phyloP scores from a whole-genome alignment of 2,329 filamentous ascomycete species.

The Kalmusia sp. region DNA sequence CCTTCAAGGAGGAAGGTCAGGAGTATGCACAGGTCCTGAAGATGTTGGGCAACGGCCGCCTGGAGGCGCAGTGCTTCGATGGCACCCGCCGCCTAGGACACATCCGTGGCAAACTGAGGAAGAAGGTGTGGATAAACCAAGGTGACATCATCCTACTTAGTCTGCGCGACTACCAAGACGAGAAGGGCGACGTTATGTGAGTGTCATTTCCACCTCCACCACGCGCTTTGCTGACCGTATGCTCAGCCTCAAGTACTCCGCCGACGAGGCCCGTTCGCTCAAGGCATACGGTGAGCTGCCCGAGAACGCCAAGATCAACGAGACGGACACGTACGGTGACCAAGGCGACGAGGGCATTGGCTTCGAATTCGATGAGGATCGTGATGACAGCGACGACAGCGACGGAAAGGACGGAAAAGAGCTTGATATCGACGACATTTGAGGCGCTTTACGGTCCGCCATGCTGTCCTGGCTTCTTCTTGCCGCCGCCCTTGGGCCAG shows the following conservation, averaged over 20 bases:
- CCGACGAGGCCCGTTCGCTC: slow-evolving; percentile 90
- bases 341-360: slow-evolving; percentile 92
- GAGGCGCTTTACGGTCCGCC: slow-evolving; percentile 40
- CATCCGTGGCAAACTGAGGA: slow-evolving; percentile 94
- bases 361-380: slow-evolving; percentile 98
- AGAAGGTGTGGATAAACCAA: slow-evolving; percentile 98
- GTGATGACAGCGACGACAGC: slow-evolving; percentile 63
- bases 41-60: slow-evolving; percentile 94
- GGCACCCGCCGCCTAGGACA: slow-evolving; percentile 85
- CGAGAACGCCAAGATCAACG: slow-evolving; percentile 99
- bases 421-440: slow-evolving; percentile 96
- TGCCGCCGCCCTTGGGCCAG: slow-evolving; percentile 23
- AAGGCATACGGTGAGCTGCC: slow-evolving; percentile 98
- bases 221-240: slow-evolving; percentile 65
- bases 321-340: slow-evolving; percentile 92
- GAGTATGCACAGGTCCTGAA: slow-evolving; percentile 89
- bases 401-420: slow-evolving; percentile 75
- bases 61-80: slow-evolving; percentile 95
- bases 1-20: slow-evolving; percentile 98
- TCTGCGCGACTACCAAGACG: slow-evolving; percentile 90
- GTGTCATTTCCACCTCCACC: slow-evolving; percentile 2
- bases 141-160: slow-evolving; percentile 77
- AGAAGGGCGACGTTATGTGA: slow-evolving; percentile 85
- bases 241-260: slow-evolving; percentile 80
- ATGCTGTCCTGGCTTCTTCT: slow-evolving; percentile 42